Evolutionary conservation across 2,329 filamentous ascomycete genomes (phyloP).

Genomic region (Pseudophaeomoniella oleicola): DNA sequence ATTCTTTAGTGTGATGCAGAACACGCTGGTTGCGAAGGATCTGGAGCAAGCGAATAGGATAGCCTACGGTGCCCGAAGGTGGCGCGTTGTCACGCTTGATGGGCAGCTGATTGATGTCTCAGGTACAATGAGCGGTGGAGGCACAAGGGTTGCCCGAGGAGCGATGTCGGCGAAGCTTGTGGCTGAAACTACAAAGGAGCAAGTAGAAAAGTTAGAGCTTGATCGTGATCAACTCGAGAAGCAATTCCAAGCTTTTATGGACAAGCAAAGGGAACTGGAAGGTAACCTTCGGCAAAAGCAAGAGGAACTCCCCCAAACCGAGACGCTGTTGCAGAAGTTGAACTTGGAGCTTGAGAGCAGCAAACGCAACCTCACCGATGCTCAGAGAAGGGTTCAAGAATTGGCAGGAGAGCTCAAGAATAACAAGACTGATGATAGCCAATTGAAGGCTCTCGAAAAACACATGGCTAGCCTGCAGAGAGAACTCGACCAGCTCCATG

Average conservation of each 20-base stretch:
- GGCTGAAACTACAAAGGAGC: slow-evolving; percentile 74
- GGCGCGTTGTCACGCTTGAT: slow-evolving; percentile 90
- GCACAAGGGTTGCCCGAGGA: slow-evolving; percentile 75
- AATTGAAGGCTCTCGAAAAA: slow-evolving; percentile 58
- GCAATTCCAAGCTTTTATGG: slow-evolving; percentile 71
- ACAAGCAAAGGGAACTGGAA: slow-evolving; percentile 70
- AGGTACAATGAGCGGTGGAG: slow-evolving; percentile 97
- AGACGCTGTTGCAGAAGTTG: slow-evolving; percentile 86
- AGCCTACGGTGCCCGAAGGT: slow-evolving; percentile 82
- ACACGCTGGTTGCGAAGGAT: slow-evolving; percentile 85
- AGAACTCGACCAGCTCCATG: slow-evolving; percentile 65
- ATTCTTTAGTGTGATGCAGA: slow-evolving; percentile 90
- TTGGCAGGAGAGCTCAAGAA: slow-evolving; percentile 67
- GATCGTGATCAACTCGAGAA: slow-evolving; percentile 76
- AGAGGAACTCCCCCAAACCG: slow-evolving; percentile 66
- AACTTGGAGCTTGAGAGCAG: slow-evolving; percentile 77
- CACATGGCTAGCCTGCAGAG: slow-evolving; percentile 60
- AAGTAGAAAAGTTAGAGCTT: slow-evolving; percentile 71
- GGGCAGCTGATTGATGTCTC: slow-evolving; percentile 96
- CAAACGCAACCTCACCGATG: slow-evolving; percentile 69
- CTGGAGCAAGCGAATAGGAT: slow-evolving; percentile 94
- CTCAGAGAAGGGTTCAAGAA: slow-evolving; percentile 73
- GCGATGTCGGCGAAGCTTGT: slow-evolving; percentile 94
- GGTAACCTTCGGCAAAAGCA: slow-evolving; percentile 55
- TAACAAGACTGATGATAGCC: slow-evolving; percentile 64